phyloP scores from a whole-genome alignment of 2,329 filamentous ascomycete species.

The Monascus ruber region DNA sequence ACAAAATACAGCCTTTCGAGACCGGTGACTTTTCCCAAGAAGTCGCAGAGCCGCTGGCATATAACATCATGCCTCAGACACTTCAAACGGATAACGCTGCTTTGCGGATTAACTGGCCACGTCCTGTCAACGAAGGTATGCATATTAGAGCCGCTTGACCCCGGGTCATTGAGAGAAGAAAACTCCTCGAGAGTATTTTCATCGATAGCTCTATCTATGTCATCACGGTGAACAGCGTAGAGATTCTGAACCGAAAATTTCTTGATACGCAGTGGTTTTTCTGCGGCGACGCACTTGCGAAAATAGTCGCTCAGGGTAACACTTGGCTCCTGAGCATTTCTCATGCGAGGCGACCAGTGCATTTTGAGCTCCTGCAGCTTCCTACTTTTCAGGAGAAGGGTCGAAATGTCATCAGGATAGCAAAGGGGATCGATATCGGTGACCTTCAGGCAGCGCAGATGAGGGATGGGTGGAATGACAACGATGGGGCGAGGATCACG shows the following conservation, averaged over 20 bases:
- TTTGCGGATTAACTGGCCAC: slow-evolving; percentile 33
- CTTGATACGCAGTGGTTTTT: slow-evolving; percentile 36
- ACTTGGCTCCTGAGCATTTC: slow-evolving; percentile 46
- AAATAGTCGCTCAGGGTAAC: slow-evolving; percentile 46
- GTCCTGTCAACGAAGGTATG: slow-evolving; percentile 45
- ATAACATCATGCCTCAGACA: slow-evolving; percentile 39
- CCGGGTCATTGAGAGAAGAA: slow-evolving; percentile 44
- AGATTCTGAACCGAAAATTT: slow-evolving; percentile 47
- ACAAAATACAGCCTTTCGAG: slow-evolving; percentile 45
- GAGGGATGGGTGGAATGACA: slow-evolving; percentile 46
- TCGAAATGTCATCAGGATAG: slow-evolving; percentile 52
- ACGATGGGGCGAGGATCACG: slow-evolving; percentile 47
- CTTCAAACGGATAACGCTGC: slow-evolving; percentile 30
- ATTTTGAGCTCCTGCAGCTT: slow-evolving; percentile 45
- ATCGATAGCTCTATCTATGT: slow-evolving; percentile 37
- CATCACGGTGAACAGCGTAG: slow-evolving; percentile 41
- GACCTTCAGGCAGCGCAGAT: slow-evolving; percentile 42
- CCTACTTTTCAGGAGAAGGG: slow-evolving; percentile 42
- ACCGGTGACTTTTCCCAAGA: slow-evolving; percentile 31
- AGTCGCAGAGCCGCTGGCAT: slow-evolving; percentile 33
- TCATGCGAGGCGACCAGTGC: slow-evolving; percentile 53
- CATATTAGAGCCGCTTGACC: slow-evolving; percentile 28
- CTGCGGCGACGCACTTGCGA: slow-evolving; percentile 40
- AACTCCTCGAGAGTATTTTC: slow-evolving; percentile 33
- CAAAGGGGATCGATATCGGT: slow-evolving; percentile 53